Base-by-base conservation (phyloP, 371 early-diverging fungal species). In the Mucor piriformis region DNA sequence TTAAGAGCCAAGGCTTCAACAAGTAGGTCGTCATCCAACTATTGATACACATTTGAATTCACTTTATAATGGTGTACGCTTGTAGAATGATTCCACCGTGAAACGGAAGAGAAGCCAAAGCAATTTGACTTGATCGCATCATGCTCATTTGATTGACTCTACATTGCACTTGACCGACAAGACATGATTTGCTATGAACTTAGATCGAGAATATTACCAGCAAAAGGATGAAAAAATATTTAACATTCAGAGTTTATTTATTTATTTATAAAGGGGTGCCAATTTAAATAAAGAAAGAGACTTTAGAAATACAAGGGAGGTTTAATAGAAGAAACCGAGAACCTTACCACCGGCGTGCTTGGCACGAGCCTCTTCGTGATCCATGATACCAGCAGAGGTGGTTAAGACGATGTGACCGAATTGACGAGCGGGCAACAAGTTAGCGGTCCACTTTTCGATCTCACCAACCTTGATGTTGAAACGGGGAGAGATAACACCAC, bases 361-460 rank as follows among this genome's bases (percentile, higher is more conserved):
- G 69, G 93, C 86, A 86, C 99, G 94, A 63, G 99, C 98, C 85
- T 98, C 99, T 77, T 95, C 96, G 85, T 99, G 99, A 83, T 99
- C 99, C 92, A 99, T 96, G 84, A 99, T 96, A 82, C 99, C 99
- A 69, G 97, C 93, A 57, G 96, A 95, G 77, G 99, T 98, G 81
- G 98, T 98, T 74, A 96, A 68, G 70, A 93, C 87, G 37, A 99
- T 83, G 89, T 88, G 95, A 78, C 99, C 99, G 87, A 99, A 99
- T 86, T 99, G 99, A 90, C 99, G 97, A 57, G 99, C 97, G 61
- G 99, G 99, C 70, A 99, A 87, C 66, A 99, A 87, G 85, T 95
- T 92, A 81, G 89, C 87, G 69, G 98, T 91, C 97, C 95, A 99
- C 83, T 93, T 94, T 85, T 99, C 99, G 63, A 99, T 83, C 64